Evolutionary conservation across 1,284 basidiomycete species (phyloP).

Genomic region (Trametes sp.): DNA sequence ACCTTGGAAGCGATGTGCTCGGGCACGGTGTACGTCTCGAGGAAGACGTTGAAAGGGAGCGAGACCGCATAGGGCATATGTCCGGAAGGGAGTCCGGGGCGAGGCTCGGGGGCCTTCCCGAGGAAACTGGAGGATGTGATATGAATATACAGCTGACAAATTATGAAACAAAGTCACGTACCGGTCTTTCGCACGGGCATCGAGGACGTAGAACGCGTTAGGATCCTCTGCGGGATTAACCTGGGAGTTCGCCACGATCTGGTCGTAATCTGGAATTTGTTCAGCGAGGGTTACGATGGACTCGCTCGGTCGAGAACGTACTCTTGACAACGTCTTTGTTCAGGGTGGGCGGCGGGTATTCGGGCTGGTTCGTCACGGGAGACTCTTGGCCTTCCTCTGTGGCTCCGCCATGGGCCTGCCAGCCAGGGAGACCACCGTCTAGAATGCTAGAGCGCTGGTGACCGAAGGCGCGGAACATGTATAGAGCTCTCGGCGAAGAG

Average conservation of each 20-base stretch:
- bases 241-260: constrained; percentile 80
- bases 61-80: constrained; percentile 92
- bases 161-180: constrained; percentile 42
- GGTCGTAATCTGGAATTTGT: constrained; percentile 73
- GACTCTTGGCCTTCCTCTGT: constrained; percentile 58
- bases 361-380: constrained; percentile 37
- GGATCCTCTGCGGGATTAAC: constrained; percentile 53
- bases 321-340: constrained; percentile 64
- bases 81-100: constrained; percentile 87
- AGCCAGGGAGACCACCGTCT: constrained; percentile 89
- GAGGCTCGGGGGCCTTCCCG: constrained; percentile 89
- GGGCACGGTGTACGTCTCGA: constrained; percentile 56
- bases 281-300: background rate
- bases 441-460: constrained; percentile 87
- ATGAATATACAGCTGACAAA: background rate
- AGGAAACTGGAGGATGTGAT: constrained; percentile 60
- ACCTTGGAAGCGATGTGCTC: constrained; percentile 17
- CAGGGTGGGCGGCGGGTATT: constrained; percentile 64
- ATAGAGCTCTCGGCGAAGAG: constrained; percentile 89
- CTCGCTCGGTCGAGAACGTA: constrained; percentile 47
- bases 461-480: constrained; percentile 91
- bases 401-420: constrained; percentile 76
- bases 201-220: constrained; percentile 79
- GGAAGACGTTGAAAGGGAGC: constrained; percentile 84
- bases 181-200: constrained; percentile 86